Evolutionary conservation across 176 grass and related monocot species (phyloP), one percentile per base, ranked within the genome.

Genomic region (Lolium rigidum): DNA sequence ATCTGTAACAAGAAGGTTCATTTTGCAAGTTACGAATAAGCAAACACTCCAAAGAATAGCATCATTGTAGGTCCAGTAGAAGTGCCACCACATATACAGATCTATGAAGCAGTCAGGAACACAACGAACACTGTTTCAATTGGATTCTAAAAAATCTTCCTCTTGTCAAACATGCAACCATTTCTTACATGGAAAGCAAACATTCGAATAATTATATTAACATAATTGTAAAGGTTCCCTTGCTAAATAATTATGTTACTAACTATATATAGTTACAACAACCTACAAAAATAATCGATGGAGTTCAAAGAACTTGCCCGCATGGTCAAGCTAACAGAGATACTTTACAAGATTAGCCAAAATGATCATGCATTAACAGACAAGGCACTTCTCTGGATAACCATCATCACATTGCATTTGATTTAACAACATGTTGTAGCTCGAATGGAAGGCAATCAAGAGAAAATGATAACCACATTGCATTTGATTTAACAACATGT

Each of bases 351-450:
- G 20, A 14, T 46, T 72, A n/a, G n/a, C 39, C 21, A 13, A 46
- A 22, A 13, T 39, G 20, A 22, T 72, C 43, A 22, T 10, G 20
- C 11, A 47, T 69, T 35, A 69, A 69, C 31, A 39, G 41, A 72
- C 9, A 43, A 72, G 18, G 41, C 20, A 72, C 9, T 20, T 94
- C 81, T 94, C 95, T 59, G 92, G 95, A 84, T 97, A 92, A 59
- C 90, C 95, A 88, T 97, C 90, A 76, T 97, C 95, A n/a, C n/a
- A n/a, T n/a, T n/a, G n/a, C n/a, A n/a, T n/a, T n/a, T n/a, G n/a
- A n/a, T n/a, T n/a, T n/a, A n/a, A n/a, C n/a, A n/a, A n/a, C n/a
- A n/a, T n/a, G n/a, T n/a, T n/a, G n/a, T n/a, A n/a, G n/a, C n/a
- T n/a, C n/a, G n/a, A n/a, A n/a, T n/a, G n/a, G n/a, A n/a, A n/a